These are phyloP conservation scores for Arthroderma uncinatum DNA, from an alignment of 2,329 filamentous ascomycete species.

Conservation along the genomic window DNA sequence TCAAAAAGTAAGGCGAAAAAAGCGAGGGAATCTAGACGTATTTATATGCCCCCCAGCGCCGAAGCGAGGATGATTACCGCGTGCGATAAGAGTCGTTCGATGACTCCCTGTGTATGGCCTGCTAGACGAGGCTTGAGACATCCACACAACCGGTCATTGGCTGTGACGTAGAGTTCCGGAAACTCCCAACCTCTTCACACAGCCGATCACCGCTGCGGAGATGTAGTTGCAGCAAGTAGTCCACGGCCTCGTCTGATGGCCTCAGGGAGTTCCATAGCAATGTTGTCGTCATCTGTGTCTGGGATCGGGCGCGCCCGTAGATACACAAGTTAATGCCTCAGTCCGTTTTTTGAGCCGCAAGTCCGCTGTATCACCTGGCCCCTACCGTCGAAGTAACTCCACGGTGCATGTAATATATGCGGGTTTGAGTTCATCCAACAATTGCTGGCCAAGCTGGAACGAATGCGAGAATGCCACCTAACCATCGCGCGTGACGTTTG, in stretches of 20 bases:
- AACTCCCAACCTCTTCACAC: background rate
- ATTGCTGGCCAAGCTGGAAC: background rate
- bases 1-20: background rate
- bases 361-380: background rate
- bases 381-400: background rate
- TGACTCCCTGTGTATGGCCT: background rate
- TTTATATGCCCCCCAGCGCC: background rate
- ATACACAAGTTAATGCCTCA: background rate
- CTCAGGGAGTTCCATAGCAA: background rate
- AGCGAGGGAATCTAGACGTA: background rate
- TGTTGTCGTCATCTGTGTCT: no score
- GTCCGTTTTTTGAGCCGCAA: background rate
- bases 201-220: background rate
- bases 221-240: no score
- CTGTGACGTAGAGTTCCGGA: background rate
- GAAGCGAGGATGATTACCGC: background rate
- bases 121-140: background rate
- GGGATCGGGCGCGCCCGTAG: no score
- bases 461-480: background rate
- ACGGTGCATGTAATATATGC: background rate
- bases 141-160: background rate
- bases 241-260: background rate
- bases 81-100: background rate
- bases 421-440: background rate
- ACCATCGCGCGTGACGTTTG: background rate